Evolutionary conservation across 306 rosid species (phyloP), one percentile per base, ranked within the genome.

Genomic region (Sechiopsis laciniata): DNA sequence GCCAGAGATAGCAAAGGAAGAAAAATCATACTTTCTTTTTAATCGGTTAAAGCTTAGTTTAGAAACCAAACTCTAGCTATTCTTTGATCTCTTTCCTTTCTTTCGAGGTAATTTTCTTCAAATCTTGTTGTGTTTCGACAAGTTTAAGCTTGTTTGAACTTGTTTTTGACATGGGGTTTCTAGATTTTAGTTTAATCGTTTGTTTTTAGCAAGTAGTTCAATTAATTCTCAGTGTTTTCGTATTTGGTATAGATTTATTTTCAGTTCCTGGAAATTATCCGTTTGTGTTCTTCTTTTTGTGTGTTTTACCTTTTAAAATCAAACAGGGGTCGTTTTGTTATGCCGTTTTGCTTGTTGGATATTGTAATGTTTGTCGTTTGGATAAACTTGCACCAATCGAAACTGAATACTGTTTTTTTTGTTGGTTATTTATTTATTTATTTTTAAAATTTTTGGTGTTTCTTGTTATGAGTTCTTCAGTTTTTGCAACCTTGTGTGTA

Each of bases 21-120:
- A 82, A 78, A 84, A 87, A 86, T 79, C 89, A 71, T 3, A 76
- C 26, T 35, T 57, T 16, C 54, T 7, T 57, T 68, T 76, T 68
- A 3, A 19, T 17, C 68, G 78, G 75, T 78, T 73, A 42, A 64
- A 50, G 20, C 24, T 51, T 1, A 8, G 12, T 73, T 32, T 55
- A 75, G 48, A 62, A 55, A 40, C 42, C 57, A 35, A 55, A 76
- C 10, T 10, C 70, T 77, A 40, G 46, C 10, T 32, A 72, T 52
- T 8, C 67, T 21, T 71, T 76, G 20, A 19, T 62, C 55, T 13
- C 26, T 62, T 75, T 20, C 45, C 19, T 17, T n/a, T 12, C 54
- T 13, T 15, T 1, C 42, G 56, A 53, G 63, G 61, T 72, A 55
- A 72, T 13, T 72, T 56, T 55, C 65, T 19, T 22, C 12, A 20